Evolutionary conservation across 2,329 filamentous ascomycete species (phyloP).

Genomic region (Acrocalymma vagum): DNA sequence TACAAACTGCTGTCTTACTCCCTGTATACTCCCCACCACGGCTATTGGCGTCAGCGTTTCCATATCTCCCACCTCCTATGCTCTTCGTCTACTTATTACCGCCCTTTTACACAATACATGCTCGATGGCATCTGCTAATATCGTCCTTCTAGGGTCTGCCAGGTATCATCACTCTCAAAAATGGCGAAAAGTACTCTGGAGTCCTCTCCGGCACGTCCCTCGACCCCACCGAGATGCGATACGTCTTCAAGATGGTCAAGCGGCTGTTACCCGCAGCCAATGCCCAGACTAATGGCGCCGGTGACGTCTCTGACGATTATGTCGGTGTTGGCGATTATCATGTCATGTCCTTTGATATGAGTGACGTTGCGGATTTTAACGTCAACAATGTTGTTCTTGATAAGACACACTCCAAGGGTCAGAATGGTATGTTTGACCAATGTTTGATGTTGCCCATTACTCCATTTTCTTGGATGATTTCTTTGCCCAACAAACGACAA

Average conservation of each 20-base stretch:
- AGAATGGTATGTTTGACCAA: slow-evolving; percentile 68
- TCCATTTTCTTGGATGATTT: slow-evolving; percentile 7
- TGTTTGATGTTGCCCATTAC: background rate
- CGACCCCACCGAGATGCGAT: slow-evolving; percentile 61
- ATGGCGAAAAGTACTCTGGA: slow-evolving; percentile 68
- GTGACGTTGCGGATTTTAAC: slow-evolving; percentile 66
- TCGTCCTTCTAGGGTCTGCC: slow-evolving; percentile 59
- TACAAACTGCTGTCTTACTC: too few species aligned
- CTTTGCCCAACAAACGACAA: too few species aligned
- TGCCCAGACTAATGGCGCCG: slow-evolving; percentile 56
- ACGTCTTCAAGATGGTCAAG: slow-evolving; percentile 73
- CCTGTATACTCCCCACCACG: too few species aligned
- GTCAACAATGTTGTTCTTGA: slow-evolving; percentile 63
- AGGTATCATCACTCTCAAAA: slow-evolving; percentile 65
- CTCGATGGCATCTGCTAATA: slow-evolving; percentile 17
- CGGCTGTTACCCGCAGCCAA: slow-evolving; percentile 52
- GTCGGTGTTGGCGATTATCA: slow-evolving; percentile 58
- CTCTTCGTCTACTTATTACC: too few species aligned
- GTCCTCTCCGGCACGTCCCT: slow-evolving; percentile 66
- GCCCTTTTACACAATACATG: background rate
- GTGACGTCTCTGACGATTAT: slow-evolving; percentile 51
- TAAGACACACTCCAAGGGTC: slow-evolving; percentile 59
- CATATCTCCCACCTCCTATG: too few species aligned
- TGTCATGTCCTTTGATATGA: slow-evolving; percentile 68
- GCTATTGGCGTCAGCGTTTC: too few species aligned